Base-by-base conservation (phyloP, 2,329 filamentous ascomycete species). In the Colletotrichum horii region DNA sequence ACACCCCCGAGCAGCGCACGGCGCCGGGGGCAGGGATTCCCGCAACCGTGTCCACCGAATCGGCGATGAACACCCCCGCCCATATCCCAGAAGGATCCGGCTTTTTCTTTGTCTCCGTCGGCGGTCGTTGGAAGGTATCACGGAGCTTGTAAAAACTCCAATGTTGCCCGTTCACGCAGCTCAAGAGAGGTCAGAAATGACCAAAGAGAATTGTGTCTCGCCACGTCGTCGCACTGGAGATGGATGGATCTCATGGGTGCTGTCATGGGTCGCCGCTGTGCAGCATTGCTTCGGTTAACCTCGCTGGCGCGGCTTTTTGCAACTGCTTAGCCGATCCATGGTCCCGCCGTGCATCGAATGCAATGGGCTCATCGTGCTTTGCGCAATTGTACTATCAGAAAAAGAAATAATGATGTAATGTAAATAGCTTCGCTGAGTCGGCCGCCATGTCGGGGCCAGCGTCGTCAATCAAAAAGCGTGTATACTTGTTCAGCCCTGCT, bases 391-490 rank as follows among this genome's bases (percentile, higher is more conserved):
- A 68, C 66, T 15, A 68, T 38, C 66, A 68, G 24, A 43, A 68
- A 60, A 30, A 52, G 11, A 22, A 58, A 28, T 68, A 68, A 68
- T 68, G 24, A 60, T 68, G 52, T 68, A 68, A 68, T 68, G 66
- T 68, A 68, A 68, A 68, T 68, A 68, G 66, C 34, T 28, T 38
- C 48, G 52, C 30, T 34, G 24, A 68, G 32, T 3, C 9, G 26
- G 22, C n/a, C 14, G 52, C 5, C 11, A 9, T 8, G 34, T 28
- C 32, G n/a, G 24, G 55, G 28, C 52, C 55, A n/a, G 52, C 32
- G 55, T 68, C 24, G 24, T 38, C 16, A 43, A 68, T 43, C 48
- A 67, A 15, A 9, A 34, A 67, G 28, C 9, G 28, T 24, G 28
- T 28, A 24, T 34, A 32, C 12, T 24, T 30, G n/a, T 36, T 0